phyloP scores from a whole-genome alignment of 1,284 basidiomycete genomes.

The Ustilago loliicola region DNA sequence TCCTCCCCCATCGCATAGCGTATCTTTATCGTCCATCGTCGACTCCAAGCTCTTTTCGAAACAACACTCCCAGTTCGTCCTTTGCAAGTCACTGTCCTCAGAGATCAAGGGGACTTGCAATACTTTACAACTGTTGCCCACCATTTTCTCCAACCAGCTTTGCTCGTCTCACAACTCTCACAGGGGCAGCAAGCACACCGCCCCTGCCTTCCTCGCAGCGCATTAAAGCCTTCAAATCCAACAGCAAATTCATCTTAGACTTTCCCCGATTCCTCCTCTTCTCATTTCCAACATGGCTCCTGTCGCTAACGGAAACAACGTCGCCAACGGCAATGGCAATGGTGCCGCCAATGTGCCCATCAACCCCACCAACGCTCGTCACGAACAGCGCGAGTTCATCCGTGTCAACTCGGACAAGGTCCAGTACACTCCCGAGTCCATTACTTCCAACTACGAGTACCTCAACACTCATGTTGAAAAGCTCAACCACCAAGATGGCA shows the following conservation, averaged over 20 bases:
- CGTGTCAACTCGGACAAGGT: slow-evolving; percentile 68
- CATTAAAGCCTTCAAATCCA: slow-evolving; percentile 45
- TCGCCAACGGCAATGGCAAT: slow-evolving; percentile 30
- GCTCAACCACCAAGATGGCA: slow-evolving; percentile 59
- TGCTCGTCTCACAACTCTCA: slow-evolving; percentile 67
- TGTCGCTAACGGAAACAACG: slow-evolving; percentile 57
- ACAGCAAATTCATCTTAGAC: slow-evolving; percentile 20
- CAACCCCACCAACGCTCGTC: slow-evolving; percentile 69
- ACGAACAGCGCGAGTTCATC: slow-evolving; percentile 67
- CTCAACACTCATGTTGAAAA: slow-evolving; percentile 69
- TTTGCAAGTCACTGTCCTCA: slow-evolving; percentile 50
- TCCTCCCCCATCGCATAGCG: slow-evolving; percentile 15
- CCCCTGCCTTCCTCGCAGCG: slow-evolving; percentile 60
- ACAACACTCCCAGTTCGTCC: slow-evolving; percentile 7
- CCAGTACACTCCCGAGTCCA: slow-evolving; percentile 63
- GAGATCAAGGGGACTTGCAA: slow-evolving; percentile 47
- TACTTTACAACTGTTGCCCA: slow-evolving; percentile 48
- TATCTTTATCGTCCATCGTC: slow-evolving; percentile 13
- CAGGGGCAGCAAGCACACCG: slow-evolving; percentile 68
- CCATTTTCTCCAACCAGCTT: slow-evolving; percentile 69
- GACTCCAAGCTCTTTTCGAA: not conserved
- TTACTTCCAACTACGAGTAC: slow-evolving; percentile 67
- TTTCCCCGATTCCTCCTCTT: slow-evolving; percentile 17
- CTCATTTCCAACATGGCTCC: slow-evolving; percentile 58
- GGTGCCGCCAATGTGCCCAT: slow-evolving; percentile 54